Percentiles rank a stretch among this genome's conserved stretches.
phyloP scores from a whole-genome alignment of 768 basidiomycete species.

The Lyophyllum shimeji region DNA sequence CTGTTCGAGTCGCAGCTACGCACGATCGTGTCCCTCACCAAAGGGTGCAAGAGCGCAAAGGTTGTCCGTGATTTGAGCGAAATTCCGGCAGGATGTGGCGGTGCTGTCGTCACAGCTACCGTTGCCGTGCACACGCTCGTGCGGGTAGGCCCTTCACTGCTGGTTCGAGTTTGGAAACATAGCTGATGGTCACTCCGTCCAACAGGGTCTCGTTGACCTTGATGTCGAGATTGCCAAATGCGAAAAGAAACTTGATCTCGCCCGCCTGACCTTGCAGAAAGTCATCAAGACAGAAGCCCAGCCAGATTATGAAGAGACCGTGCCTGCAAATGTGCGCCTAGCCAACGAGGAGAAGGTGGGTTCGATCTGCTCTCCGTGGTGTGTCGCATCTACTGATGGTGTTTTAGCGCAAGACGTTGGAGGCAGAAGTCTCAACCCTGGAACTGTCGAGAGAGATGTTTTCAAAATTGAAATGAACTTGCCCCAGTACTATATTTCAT shows the following conservation, averaged over 20 bases:
- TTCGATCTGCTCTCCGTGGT: slow-evolving; percentile 1
- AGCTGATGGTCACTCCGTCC: not conserved
- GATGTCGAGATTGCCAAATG: slow-evolving; percentile 86
- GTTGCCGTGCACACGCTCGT: slow-evolving; percentile 84
- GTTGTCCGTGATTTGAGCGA: slow-evolving; percentile 63
- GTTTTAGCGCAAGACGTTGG: slow-evolving; percentile 66
- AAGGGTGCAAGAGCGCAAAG: slow-evolving; percentile 78
- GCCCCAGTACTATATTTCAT: no score
- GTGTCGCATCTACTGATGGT: slow-evolving; percentile 2
- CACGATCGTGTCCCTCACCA: slow-evolving; percentile 81
- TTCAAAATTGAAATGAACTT: slow-evolving; percentile 46
- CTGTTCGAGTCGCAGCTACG: slow-evolving; percentile 72
- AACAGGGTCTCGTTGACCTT: slow-evolving; percentile 86
- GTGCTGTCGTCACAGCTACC: slow-evolving; percentile 72
- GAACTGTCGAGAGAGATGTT: slow-evolving; percentile 78
- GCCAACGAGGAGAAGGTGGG: slow-evolving; percentile 83
- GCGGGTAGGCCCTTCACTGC: slow-evolving; percentile 48
- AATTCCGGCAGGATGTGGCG: slow-evolving; percentile 89
- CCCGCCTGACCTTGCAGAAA: slow-evolving; percentile 71
- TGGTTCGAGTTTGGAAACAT: not conserved
- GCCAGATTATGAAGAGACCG: slow-evolving; percentile 75
- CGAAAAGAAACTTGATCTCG: slow-evolving; percentile 85
- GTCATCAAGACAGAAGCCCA: slow-evolving; percentile 69
- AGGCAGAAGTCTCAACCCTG: slow-evolving; percentile 78
- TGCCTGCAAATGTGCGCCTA: slow-evolving; percentile 74